These are phyloP conservation scores for Pyrenula aspistea DNA, from an alignment of 495 filamentous ascomycete genomes.

Conservation along the genomic window DNA sequence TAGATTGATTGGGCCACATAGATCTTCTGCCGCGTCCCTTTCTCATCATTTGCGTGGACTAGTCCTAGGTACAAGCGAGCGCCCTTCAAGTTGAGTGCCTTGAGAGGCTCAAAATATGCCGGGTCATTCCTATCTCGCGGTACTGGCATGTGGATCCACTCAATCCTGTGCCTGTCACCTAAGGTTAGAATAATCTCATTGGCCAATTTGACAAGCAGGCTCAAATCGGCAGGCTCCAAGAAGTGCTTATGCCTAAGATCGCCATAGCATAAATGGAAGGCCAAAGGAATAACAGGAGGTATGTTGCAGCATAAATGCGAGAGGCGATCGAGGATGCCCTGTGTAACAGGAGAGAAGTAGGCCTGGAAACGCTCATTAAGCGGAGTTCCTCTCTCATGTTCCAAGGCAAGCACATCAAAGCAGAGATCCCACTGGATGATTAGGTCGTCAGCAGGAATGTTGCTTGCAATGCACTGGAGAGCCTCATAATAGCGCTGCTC, in stretches of 20 bases:
- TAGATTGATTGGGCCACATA: slow-evolving; percentile 17
- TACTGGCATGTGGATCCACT: slow-evolving; percentile 34
- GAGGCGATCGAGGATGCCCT: slow-evolving; percentile 22
- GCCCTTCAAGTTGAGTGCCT: slow-evolving; percentile 12
- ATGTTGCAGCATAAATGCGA: slow-evolving; percentile 15
- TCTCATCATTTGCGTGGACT: slow-evolving; percentile 25
- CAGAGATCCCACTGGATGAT: slow-evolving; percentile 31
- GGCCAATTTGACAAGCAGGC: slow-evolving; percentile 18
- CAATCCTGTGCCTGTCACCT: slow-evolving; percentile 7
- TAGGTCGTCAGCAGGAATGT: slow-evolving; percentile 27
- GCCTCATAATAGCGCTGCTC: slow-evolving; percentile 19
- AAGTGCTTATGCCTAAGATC: slow-evolving; percentile 29
- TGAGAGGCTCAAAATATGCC: slow-evolving; percentile 19
- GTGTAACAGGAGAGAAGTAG: slow-evolving; percentile 19
- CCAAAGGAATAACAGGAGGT: slow-evolving; percentile 20
- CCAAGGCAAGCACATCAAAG: slow-evolving; percentile 21
- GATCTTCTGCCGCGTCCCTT: slow-evolving; percentile 25
- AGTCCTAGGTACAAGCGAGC: slow-evolving; percentile 26
- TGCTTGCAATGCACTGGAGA: slow-evolving; percentile 18
- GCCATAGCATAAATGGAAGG: slow-evolving; percentile 35
- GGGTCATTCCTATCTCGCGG: slow-evolving; percentile 21
- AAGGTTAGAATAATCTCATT: slow-evolving; percentile 11
- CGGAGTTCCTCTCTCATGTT: slow-evolving; percentile 9
- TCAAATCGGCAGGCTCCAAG: slow-evolving; percentile 23
- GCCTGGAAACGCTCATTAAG: slow-evolving; percentile 12